Conservation (phyloP, 352 stramenopile species). For the Nothophytophthora sp. region DNA sequence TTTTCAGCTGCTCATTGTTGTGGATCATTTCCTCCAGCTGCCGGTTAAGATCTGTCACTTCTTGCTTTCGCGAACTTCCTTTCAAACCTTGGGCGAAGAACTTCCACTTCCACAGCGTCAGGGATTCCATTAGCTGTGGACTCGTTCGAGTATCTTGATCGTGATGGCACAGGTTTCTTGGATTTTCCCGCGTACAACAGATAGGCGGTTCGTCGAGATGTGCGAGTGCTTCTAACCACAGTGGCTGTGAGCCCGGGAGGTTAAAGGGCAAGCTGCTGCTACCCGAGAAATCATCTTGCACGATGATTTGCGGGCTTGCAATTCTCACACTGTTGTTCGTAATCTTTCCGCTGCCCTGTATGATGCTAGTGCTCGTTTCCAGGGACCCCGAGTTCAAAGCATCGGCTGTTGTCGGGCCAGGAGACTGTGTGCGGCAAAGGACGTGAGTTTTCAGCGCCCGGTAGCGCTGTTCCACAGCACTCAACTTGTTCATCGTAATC, state of each 20-base stretch:
- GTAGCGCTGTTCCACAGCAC: slow-evolving; percentile 11
- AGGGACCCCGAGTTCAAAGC: slow-evolving; percentile 1
- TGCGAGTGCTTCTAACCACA: slow-evolving; percentile 20
- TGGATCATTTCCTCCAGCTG: slow-evolving; percentile 7
- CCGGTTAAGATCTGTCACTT: background rate
- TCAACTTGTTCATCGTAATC: slow-evolving; percentile 16
- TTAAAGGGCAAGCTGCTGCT: slow-evolving; percentile 10
- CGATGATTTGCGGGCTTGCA: slow-evolving; percentile 17
- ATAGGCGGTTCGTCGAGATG: slow-evolving; percentile 4
- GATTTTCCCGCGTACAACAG: too few relatives aligned
- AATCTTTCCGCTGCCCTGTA: background rate
- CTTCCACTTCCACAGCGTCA: slow-evolving; percentile 36
- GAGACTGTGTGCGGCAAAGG: background rate
- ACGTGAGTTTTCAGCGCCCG: slow-evolving; percentile 14
- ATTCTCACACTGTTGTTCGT: slow-evolving; percentile 1
- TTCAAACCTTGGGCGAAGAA: slow-evolving; percentile 22
- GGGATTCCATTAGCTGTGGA: background rate
- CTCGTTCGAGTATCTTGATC: background rate
- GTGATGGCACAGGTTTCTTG: slow-evolving; percentile 1
- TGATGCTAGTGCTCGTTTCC: too few relatives aligned
- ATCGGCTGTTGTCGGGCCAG: background rate
- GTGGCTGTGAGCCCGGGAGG: slow-evolving; percentile 12
- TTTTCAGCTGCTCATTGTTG: slow-evolving; percentile 16
- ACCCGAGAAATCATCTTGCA: slow-evolving; percentile 23
- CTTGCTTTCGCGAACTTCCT: slow-evolving; percentile 11